phyloP scores from a whole-genome alignment of 257 asterid species.

The Plantago elongata region DNA sequence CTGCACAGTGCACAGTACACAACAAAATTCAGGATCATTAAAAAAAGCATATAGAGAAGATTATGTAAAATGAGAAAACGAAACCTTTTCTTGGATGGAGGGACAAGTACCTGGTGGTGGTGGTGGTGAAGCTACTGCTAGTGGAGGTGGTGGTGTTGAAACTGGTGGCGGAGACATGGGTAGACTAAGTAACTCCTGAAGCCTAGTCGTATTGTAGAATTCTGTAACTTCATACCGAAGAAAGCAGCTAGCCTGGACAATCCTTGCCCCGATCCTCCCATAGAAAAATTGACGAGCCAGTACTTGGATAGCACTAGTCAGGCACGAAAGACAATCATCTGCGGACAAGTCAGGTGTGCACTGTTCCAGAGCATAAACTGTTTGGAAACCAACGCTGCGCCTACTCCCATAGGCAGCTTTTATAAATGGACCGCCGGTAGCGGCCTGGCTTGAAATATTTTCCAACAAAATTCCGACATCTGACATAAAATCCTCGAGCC shows the following conservation, averaged over 20 bases:
- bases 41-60: background rate
- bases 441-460: slow-evolving; percentile 4
- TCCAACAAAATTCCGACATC: slow-evolving; percentile 10
- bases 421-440: background rate
- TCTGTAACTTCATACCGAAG: background rate
- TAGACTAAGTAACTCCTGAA: background rate
- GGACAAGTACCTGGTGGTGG: background rate
- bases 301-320: background rate
- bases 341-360: slow-evolving; percentile 11
- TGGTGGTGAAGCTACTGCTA: background rate
- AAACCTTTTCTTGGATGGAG: too few relatives aligned
- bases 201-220: background rate
- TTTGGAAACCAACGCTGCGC: background rate
- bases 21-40: background rate
- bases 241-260: background rate
- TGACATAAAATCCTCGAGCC: slow-evolving; percentile 1
- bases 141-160: slow-evolving; percentile 1
- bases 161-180: background rate
- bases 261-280: background rate
- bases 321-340: background rate
- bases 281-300: background rate
- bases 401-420: slow-evolving; percentile 16
- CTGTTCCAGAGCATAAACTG: slow-evolving; percentile 3
- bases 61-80: too few relatives aligned
- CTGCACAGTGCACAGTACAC: background rate